Evolutionary conservation across 805 yeast species (phyloP).

Genomic region (Candida ficus): DNA sequence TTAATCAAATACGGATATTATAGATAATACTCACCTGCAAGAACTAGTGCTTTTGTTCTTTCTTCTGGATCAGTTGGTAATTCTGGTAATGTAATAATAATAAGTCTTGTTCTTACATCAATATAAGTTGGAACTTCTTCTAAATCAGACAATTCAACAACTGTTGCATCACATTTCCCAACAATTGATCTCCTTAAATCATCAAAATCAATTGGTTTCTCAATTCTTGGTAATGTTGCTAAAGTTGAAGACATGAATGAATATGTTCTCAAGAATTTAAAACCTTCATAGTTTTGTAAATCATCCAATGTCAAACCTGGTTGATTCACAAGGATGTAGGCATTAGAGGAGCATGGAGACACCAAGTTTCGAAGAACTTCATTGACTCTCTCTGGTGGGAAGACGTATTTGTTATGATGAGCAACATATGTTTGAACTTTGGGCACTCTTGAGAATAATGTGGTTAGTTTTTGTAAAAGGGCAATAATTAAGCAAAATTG

Average conservation of each 20-base stretch:
- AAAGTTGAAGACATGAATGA: slow-evolving; percentile 55
- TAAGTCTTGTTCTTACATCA: slow-evolving; percentile 59
- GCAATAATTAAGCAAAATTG: too few relatives aligned
- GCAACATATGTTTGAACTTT: slow-evolving; percentile 22
- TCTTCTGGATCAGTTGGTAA: slow-evolving; percentile 34
- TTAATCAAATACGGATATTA: background rate
- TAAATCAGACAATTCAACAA: slow-evolving; percentile 35
- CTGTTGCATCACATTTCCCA: slow-evolving; percentile 48
- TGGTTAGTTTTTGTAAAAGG: background rate
- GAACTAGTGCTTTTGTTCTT: slow-evolving; percentile 30
- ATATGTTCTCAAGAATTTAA: slow-evolving; percentile 47
- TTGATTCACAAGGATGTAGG: slow-evolving; percentile 49
- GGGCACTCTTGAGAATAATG: slow-evolving; percentile 18
- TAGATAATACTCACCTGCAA: slow-evolving; percentile 36
- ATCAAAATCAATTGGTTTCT: slow-evolving; percentile 34
- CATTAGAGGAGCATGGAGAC: slow-evolving; percentile 46
- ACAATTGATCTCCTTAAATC: slow-evolving; percentile 37
- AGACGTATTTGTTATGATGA: slow-evolving; percentile 17
- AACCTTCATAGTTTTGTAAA: slow-evolving; percentile 35
- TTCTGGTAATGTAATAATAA: slow-evolving; percentile 52
- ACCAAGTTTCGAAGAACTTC: slow-evolving; percentile 29
- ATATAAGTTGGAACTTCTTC: slow-evolving; percentile 51
- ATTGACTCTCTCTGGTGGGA: slow-evolving; percentile 26
- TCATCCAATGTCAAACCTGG: slow-evolving; percentile 49
- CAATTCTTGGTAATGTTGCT: slow-evolving; percentile 50